Evolutionary conservation across 1,139 yeast species (phyloP), one percentile per base, ranked within the genome.

Genomic region (Geotrichum cucujoidarum): DNA sequence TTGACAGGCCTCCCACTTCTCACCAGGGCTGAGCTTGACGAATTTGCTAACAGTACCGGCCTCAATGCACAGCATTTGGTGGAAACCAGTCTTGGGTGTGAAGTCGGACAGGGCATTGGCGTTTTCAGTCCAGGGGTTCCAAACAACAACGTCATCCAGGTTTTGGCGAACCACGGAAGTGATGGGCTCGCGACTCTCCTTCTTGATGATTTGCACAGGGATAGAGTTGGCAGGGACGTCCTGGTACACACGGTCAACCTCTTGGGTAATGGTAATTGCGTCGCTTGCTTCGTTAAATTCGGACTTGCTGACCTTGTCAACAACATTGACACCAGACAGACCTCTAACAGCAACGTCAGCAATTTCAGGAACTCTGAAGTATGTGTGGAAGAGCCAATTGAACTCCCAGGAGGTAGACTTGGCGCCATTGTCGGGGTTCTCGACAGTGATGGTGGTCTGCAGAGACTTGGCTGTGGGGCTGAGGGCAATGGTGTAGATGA

Each of bases 361-460:
- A 56, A 92, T 79, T 61, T 89, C 95, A 31, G 80, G 80, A 24
- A 88, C 75, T 45, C 73, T 71, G 66, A 83, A 76, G 65, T 92
- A 92, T n/a, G 96, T 86, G 69, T 92, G 98, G 81, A 92, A 89
- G 55, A 92, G 76, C 85, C 95, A 88, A 65, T 90, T 86, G 78
- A 90, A 92, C 54, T 83, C 89, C 72, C 88, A 86, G 2, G 77
- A 61, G 20, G 38, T 18, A 2, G 33, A n/a, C 24, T 40, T 27
- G 13, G 18, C 22, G 38, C 62, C 57, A 36, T 54, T 64, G 49
- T 84, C 92, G 14, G 81, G 70, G 66, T 92, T 92, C 59, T 76
- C 79, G 35, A 92, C 86, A 52, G 83, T 88, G 58, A 92, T 80
- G 25, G 74, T 66, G 8, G 95, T 85, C 56, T 72, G 76, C 58